Percentiles rank a stretch among this genome's conserved stretches.
phyloP scores from a whole-genome alignment of 129 eudicot species.

The Rutidosis leptorrhynchoides region DNA sequence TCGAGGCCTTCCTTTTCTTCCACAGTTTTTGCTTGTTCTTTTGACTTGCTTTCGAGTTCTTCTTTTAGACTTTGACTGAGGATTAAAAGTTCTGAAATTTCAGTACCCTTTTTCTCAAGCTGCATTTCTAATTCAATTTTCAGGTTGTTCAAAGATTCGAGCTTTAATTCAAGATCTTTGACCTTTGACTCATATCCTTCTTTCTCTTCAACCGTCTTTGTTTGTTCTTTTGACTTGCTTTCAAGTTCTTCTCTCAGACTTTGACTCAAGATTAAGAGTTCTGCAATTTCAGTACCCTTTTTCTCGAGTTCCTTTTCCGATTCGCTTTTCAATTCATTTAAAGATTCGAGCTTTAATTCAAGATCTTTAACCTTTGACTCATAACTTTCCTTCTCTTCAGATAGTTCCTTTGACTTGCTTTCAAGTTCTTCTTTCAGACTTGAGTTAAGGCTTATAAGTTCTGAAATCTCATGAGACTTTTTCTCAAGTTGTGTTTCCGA shows the following conservation, averaged over 20 bases:
- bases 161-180: conserved; percentile 38
- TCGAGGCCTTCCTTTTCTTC: conserved; percentile 44
- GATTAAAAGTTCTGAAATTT: conserved; percentile 20
- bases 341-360: conserved; percentile 36
- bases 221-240: conserved; percentile 38
- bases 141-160: conserved; percentile 25
- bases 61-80: conserved; percentile 23
- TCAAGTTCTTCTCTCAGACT: conserved; percentile 42
- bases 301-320: conserved; percentile 44
- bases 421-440: conserved; percentile 30
- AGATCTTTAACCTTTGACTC: conserved; percentile 34
- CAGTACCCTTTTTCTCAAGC: conserved; percentile 35
- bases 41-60: conserved; percentile 23
- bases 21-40: conserved; percentile 20
- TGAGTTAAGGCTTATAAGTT: background rate
- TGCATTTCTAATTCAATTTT: conserved; percentile 44
- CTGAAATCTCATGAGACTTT: conserved; percentile 28
- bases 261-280: conserved; percentile 27
- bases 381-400: conserved; percentile 47
- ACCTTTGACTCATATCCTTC: conserved; percentile 31
- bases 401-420: conserved; percentile 30
- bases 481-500: conserved; percentile 41
- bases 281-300: conserved; percentile 32
- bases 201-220: conserved; percentile 40
- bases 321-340: conserved; percentile 34